Evolutionary conservation across 2,329 filamentous ascomycete species (phyloP), one percentile per base, ranked within the genome.

Genomic region (Xylariaceae sp.): DNA sequence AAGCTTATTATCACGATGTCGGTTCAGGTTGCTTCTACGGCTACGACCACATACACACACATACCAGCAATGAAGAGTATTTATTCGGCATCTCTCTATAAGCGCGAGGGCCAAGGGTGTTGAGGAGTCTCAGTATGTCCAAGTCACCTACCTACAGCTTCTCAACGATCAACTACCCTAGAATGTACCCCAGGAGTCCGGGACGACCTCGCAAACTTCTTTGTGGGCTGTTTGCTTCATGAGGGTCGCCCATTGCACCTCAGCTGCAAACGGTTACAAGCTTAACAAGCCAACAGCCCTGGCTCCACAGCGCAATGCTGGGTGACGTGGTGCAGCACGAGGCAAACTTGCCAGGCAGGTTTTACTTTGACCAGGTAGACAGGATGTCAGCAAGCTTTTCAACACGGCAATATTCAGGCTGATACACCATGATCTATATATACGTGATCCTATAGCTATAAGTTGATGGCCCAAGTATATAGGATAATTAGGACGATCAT

Each of bases 341-440:
- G 16, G 36, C 36, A 39, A 40, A 26, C 46, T 8, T 39, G 34
- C n/a, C 21, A 24, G 26, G 14, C 16, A 17, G 31, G 36, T 5
- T 49, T 34, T 24, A 12, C 1, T 12, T 29, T 8, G 23, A 9
- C 29, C 23, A 31, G 43, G 9, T 33, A 1, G 28, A 28, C 39
- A n/a, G n/a, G n/a, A 16, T 29, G 9, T 33, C 28, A 46, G 14
- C 28, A 47, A 31, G 19, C 5, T 45, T 19, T 37, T 14, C 4
- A 23, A 23, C 16, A 19, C 17, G 36, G 6, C 14, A 12, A 31
- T 11, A 52, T 52, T 53, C 19, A 52, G 50, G 40, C 40, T 53
- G 29, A 45, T 8, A 29, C n/a, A 37, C 33, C 21, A 23, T 28
- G n/a, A 23, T 19, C 39, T 24, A 23, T 36, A 21, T 14, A 36